Evolutionary conservation across 495 filamentous ascomycete genomes (phyloP), one percentile per base, ranked within the genome.

Genomic region (Saxophila tyrrhenica): DNA sequence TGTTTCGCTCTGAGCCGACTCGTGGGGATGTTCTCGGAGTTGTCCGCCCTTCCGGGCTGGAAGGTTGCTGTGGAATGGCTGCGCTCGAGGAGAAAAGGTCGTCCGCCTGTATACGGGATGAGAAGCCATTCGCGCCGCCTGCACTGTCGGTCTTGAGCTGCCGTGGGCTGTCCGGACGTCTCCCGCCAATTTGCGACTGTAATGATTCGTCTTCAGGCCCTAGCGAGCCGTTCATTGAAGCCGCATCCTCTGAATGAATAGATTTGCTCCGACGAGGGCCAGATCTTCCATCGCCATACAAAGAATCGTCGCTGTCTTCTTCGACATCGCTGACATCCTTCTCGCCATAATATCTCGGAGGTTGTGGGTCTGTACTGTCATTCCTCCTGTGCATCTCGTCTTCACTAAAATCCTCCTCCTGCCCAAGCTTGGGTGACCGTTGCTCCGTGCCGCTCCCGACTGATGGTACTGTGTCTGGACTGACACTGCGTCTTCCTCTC

Each of bases 311-410:
- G 1, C 17, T 48, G 17, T 51, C 48, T 8, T 53, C 55, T 7
- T 58, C 50, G 20, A 54, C 20, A 38, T 59, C 56, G 45, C 56
- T 54, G 11, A 59, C 56, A 19, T 54, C 51, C 11, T 50, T n/a
- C 13, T 50, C 53, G 43, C 16, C 35, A 17, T 13, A 9, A 15
- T 3, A 7, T 17, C 15, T 25, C 19, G 22, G 25, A n/a, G 22
- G 39, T n/a, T 19, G 39, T 3, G 13, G 16, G 16, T 7, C 16
- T 3, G 17, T 9, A n/a, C 17, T n/a, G 7, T 44, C 41, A 7
- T 7, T 17, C 41, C 19, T 44, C n/a, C 41, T 44, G 7, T 8
- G 41, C 41, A 44, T 17, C 3, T 5, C n/a, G 17, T 44, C 41
- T n/a, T 17, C n/a, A 5, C 15, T 44, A 21, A n/a, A 3, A n/a